These are phyloP conservation scores for Botrytis porri DNA, from an alignment of 2,329 filamentous ascomycete genomes.

Conservation along the genomic window DNA sequence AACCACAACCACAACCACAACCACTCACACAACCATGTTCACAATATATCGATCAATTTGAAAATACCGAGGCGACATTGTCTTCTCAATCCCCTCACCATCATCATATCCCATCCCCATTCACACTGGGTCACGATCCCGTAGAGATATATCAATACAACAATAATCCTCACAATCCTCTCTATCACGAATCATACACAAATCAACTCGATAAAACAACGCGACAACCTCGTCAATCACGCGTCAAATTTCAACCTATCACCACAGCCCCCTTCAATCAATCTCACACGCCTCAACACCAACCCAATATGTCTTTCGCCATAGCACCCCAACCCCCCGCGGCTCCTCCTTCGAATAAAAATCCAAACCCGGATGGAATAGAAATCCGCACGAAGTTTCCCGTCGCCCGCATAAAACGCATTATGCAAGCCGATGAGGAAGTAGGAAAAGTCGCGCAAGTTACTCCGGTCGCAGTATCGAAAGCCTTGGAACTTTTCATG, in stretches of 20 bases:
- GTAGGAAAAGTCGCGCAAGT: slow-evolving; percentile 98
- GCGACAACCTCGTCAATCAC: slow-evolving; percentile 12
- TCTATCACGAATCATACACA: slow-evolving; percentile 5
- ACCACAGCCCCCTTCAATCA: not conserved
- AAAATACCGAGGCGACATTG: not conserved
- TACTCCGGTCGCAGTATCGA: slow-evolving; percentile 90
- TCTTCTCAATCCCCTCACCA: not conserved
- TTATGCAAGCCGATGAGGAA: slow-evolving; percentile 99
- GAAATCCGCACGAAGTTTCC: slow-evolving; percentile 93
- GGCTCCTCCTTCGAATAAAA: slow-evolving; percentile 46
- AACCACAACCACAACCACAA: not conserved
- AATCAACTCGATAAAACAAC: not conserved
- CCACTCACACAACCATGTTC: not conserved
- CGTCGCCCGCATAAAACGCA: slow-evolving; percentile 94
- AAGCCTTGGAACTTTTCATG: slow-evolving; percentile 97
- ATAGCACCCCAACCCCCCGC: not conserved
- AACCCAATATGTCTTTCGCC: slow-evolving; percentile 1
- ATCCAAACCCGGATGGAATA: slow-evolving; percentile 46
- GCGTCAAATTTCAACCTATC: not conserved
- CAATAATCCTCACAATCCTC: slow-evolving; percentile 19
- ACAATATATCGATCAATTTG: not conserved
- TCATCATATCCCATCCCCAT: not conserved
- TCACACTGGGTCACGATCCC: not conserved
- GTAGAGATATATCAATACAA: slow-evolving; percentile 8
- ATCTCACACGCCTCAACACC: not conserved